These are phyloP conservation scores for Yamadazyma diddensiae DNA, from an alignment of 1,139 yeast species.

Conservation along the genomic window DNA sequence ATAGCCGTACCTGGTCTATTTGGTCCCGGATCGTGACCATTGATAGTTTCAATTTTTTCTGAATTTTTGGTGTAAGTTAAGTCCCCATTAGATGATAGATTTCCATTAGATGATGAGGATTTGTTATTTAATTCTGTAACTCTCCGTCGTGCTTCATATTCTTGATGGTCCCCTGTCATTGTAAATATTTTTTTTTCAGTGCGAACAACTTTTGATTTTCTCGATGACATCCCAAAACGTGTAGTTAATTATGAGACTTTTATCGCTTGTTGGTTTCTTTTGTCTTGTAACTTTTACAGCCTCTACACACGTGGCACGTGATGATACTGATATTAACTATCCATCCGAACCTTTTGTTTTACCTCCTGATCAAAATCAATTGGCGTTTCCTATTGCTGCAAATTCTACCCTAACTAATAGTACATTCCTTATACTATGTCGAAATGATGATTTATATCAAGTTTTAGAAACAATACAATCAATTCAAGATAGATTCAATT, in stretches of 20 bases:
- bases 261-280: background rate
- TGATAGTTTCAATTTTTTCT: too few species aligned
- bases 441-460: constrained; percentile 63
- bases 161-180: too few species aligned
- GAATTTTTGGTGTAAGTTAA: constrained; percentile 1
- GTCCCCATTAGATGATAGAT: too few species aligned
- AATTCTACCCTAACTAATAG: too few species aligned
- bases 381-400: too few species aligned
- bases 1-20: constrained; percentile 2
- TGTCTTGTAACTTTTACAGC: too few species aligned
- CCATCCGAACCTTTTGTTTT: too few species aligned
- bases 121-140: background rate
- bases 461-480: constrained; percentile 58
- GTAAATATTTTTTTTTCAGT: constrained; percentile 1
- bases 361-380: too few species aligned
- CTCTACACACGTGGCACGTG: too few species aligned
- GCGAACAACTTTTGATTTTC: constrained; percentile 3
- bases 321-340: too few species aligned
- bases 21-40: too few species aligned
- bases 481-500: constrained; percentile 72
- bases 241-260: constrained; percentile 2
- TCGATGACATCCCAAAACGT: constrained; percentile 7
- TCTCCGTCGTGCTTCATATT: too few species aligned
- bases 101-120: background rate
- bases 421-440: constrained; percentile 69